phyloP scores from a whole-genome alignment of 2,329 filamentous ascomycete genomes.

The Nemania abortiva region DNA sequence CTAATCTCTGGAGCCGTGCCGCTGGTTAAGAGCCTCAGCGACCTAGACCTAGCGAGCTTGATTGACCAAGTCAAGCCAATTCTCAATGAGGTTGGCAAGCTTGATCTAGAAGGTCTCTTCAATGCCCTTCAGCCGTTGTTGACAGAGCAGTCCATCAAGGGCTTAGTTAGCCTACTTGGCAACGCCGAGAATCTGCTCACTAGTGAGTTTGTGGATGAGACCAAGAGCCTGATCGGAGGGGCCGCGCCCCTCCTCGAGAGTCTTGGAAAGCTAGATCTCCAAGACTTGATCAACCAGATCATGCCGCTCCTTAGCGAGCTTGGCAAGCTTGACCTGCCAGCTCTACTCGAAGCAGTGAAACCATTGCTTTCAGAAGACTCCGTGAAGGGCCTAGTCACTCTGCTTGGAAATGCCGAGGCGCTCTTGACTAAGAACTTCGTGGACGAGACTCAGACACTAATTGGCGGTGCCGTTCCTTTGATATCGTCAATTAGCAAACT shows the following conservation, averaged over 20 bases:
- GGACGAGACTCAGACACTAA: constrained; percentile 46
- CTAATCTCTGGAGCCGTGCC: constrained; percentile 47
- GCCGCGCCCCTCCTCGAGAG: constrained; percentile 45
- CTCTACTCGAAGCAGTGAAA: constrained; percentile 51
- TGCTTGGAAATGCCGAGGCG: constrained; percentile 51
- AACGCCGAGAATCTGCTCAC: constrained; percentile 52
- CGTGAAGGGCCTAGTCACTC: constrained; percentile 48
- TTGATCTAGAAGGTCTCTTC: constrained; percentile 50
- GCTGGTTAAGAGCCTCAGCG: constrained; percentile 44
- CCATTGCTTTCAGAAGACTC: constrained; percentile 53
- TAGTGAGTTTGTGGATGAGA: constrained; percentile 45
- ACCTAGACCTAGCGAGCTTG: constrained; percentile 51
- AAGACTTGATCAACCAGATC: constrained; percentile 49
- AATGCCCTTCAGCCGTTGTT: constrained; percentile 53
- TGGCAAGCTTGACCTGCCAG: constrained; percentile 52
- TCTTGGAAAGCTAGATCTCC: constrained; percentile 50
- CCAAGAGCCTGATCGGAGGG: constrained; percentile 48
- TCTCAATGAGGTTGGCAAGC: constrained; percentile 47
- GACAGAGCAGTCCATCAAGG: constrained; percentile 50
- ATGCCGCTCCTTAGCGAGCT: constrained; percentile 52
- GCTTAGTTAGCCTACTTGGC: constrained; percentile 50
- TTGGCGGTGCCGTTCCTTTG: constrained; percentile 48
- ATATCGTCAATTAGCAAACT: constrained; percentile 49
- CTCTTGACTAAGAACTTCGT: constrained; percentile 46
- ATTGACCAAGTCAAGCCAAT: constrained; percentile 49